A percentile compares a stretch with the other conserved stretches of the same genome.
Conservation (phyloP, 768 basidiomycete genomes). For the Psilocybe subaeruginosa region DNA sequence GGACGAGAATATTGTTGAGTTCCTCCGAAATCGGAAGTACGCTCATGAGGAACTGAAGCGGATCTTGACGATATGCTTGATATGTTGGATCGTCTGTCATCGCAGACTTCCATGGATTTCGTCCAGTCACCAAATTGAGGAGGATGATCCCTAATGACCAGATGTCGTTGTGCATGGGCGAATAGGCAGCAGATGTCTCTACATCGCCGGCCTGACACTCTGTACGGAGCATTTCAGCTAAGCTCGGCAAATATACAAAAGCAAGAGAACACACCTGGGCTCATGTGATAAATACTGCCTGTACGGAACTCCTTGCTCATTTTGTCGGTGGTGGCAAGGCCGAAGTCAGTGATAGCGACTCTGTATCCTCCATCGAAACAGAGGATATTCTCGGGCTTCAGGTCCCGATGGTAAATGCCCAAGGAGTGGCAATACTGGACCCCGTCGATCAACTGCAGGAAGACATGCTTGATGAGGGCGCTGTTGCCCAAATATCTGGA, state of each 20-base stretch:
- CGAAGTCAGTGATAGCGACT: constrained; percentile 93
- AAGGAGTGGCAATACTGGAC: constrained; percentile 91
- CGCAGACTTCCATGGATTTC: constrained; percentile 97
- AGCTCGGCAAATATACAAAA: neutral
- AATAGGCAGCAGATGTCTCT: constrained; percentile 70
- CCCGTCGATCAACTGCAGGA: constrained; percentile 91
- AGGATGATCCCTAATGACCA: constrained; percentile 98
- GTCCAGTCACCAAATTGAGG: constrained; percentile 91
- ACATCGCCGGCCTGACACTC: constrained; percentile 86
- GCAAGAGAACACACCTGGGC: constrained; percentile 65
- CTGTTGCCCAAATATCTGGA: constrained; percentile 85
- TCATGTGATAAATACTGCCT: constrained; percentile 99
- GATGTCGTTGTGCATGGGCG: constrained; percentile 88
- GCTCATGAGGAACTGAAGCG: constrained; percentile 77
- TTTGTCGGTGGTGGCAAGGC: constrained; percentile 87
- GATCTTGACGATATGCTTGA: constrained; percentile 81
- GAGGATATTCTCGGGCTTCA: constrained; percentile 96
- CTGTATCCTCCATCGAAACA: constrained; percentile 79
- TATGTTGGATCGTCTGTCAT: constrained; percentile 84
- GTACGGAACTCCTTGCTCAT: constrained; percentile 89
- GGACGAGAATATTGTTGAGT: constrained; percentile 73
- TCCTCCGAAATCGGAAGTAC: constrained; percentile 81
- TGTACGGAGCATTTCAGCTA: constrained; percentile 34
- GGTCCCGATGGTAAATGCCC: constrained; percentile 94
- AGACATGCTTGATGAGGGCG: constrained; percentile 83